Percentiles rank a stretch among this genome's conserved stretches.
These are phyloP conservation scores for Coemansia pectinata DNA, from an alignment of 192 early-diverging fungal species.

Conservation along the genomic window DNA sequence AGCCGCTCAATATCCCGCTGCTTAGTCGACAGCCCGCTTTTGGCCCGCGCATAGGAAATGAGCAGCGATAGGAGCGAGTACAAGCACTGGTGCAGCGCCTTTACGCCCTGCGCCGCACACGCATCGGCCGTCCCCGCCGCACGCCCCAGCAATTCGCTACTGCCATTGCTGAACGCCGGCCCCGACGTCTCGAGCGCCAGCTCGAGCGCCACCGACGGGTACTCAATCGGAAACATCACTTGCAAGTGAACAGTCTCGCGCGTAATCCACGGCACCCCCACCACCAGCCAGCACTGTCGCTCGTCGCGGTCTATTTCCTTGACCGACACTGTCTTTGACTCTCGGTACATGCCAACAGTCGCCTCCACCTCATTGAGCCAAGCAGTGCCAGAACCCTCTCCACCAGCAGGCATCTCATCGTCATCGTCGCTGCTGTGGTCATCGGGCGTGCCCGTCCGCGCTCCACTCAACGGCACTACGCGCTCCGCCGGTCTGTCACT, in stretches of 20 bases:
- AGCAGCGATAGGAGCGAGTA: slow-evolving; percentile 21
- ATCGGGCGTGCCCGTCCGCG: slow-evolving; percentile 22
- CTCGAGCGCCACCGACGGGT: slow-evolving; percentile 18
- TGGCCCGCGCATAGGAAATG: slow-evolving; percentile 18
- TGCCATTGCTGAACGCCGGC: slow-evolving; percentile 4
- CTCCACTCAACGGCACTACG: background rate
- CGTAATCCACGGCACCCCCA: slow-evolving; percentile 39
- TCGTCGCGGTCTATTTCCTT: background rate
- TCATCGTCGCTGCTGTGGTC: slow-evolving; percentile 52
- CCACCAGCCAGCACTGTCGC: slow-evolving; percentile 18
- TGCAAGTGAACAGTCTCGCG: slow-evolving; percentile 23
- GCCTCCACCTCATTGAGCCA: slow-evolving; percentile 21
- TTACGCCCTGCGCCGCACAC: slow-evolving; percentile 24
- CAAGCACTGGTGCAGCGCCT: slow-evolving; percentile 35
- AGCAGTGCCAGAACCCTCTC: background rate
- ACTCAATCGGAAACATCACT: slow-evolving; percentile 24
- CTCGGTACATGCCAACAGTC: slow-evolving; percentile 15
- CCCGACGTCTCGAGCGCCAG: slow-evolving; percentile 12
- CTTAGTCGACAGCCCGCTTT: background rate
- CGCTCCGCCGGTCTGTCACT: background rate
- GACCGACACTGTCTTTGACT: slow-evolving; percentile 10
- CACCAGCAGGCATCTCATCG: slow-evolving; percentile 10
- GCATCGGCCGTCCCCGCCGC: slow-evolving; percentile 11
- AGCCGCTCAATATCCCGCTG: slow-evolving; percentile 29
- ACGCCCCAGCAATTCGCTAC: background rate